Percentiles rank a stretch among this genome's conserved stretches.
Conservation (phyloP, 192 early-diverging fungal species). For the Backusella westeae region DNA sequence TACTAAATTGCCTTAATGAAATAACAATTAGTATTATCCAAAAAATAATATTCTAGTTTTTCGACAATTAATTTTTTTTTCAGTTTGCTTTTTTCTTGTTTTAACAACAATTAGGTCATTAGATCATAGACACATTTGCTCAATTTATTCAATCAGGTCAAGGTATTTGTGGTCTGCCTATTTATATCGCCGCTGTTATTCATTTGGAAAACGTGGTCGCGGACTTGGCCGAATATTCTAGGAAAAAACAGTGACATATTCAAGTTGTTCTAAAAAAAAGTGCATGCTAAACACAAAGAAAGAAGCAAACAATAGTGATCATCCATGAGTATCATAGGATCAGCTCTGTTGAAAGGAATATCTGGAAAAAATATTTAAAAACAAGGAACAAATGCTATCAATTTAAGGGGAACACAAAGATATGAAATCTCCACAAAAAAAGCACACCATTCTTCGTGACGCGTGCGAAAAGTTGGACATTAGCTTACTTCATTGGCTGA, state of each 20-base stretch:
- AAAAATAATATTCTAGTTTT: background rate
- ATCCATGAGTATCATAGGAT: conserved; percentile 5
- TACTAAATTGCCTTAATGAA: background rate
- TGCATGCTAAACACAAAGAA: background rate
- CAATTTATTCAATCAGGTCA: background rate
- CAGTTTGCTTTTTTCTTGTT: background rate
- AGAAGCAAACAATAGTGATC: conserved; percentile 5
- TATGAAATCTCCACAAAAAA: conserved; percentile 9
- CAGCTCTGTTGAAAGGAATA: background rate
- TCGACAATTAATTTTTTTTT: background rate
- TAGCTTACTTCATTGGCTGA: background rate
- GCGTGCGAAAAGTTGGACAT: background rate
- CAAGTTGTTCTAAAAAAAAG: background rate
- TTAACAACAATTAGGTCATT: background rate
- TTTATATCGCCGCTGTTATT: conserved; percentile 12
- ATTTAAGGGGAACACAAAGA: conserved; percentile 1
- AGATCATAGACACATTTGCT: background rate
- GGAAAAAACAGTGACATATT: background rate
- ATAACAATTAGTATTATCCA: background rate
- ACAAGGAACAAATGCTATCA: conserved; percentile 7
- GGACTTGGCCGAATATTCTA: conserved; percentile 9
- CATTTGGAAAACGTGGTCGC: conserved; percentile 11
- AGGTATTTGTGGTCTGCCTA: background rate
- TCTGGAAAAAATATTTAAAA: background rate
- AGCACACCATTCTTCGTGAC: conserved; percentile 4